Evolutionary conservation across 1,284 basidiomycete genomes (phyloP), one percentile per base, ranked within the genome.

Genomic region (Irpex sp.): DNA sequence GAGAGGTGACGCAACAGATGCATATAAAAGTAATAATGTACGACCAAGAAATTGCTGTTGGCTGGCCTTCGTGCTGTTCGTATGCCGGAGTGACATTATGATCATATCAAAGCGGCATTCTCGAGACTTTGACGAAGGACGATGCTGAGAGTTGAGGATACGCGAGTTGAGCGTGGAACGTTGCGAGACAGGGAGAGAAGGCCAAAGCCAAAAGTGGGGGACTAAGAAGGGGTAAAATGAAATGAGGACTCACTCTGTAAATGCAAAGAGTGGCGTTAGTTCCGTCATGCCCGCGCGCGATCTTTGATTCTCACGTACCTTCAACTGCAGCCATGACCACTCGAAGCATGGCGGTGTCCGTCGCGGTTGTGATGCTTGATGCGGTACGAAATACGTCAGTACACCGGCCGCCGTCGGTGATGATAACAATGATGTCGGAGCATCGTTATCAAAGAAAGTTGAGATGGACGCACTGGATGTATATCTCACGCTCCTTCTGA

Each of bases 311-410:
- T 52, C 37, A 80, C 86, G 69, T 69, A 91, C 92, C 91, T 92
- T 93, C 91, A 63, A 94, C 93, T 66, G 94, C 93, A 66, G 91
- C 91, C 95, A 98, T 97, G 47, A 97, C 93, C 36, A 96, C 94
- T 71, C 92, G 82, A 64, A 98, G 79, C 80, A 96, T 84, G n/a
- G 85, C 91, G 0, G 94, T 96, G 79, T 98, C 95, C 54, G 96
- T 96, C 17, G 96, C 96, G 47, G 92, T 97, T 44, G 96, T 97
- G 66, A 91, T 89, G 75, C 93, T 96, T 70, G 49, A 51, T 17
- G 48, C 38, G 52, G 36, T 49, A 3, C 17, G 17, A 52, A 17
- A 60, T 26, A 4, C 4, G 48, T 68, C 44, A 68, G 65, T 62
- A 66, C 13, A 19, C 31, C 34, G 54, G 54, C 13, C n/a, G 21